Base-by-base conservation (phyloP, 768 basidiomycete species). In the Leccinum boreale region DNA sequence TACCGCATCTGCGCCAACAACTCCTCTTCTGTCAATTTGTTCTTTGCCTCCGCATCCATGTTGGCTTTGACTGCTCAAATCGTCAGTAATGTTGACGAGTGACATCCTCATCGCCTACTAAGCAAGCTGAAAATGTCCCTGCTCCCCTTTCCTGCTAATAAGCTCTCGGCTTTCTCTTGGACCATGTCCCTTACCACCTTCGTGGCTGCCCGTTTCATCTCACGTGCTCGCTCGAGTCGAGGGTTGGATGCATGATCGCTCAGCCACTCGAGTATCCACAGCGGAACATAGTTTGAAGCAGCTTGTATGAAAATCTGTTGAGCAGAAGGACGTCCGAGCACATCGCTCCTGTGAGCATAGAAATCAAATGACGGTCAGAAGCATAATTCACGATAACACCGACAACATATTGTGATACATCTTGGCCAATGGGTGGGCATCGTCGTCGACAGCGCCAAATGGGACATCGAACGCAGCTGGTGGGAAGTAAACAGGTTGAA, bases 381-480 rank as follows among this genome's bases (percentile, higher is more conserved):
- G 72, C 12, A 8, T 24, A 2, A 5, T 19, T 11, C 24, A 14
- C 33, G 12, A 53, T 26, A 14, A 6, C 5, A 59, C 67, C n/a
- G 21, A 68, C 67, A 55, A 0, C 12, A 63, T 12, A 44, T 56
- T 66, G 10, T 48, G 11, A 28, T 59, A 68, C 19, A 33, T 45
- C 15, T 1, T 58, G 7, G 42, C 53, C 10, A 67, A 8, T 4
- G 61, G 62, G 5, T 66, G 61, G 8, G 26, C 15, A 36, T 56
- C 52, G 24, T 61, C 48, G 5, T 59, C 9, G 17, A 65, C 5
- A 19, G 57, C 28, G 3, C 73, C 74, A 39, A 83, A 82, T 26
- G 72, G 73, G 59, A 82, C 76, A 56, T 81, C 81, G 58, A 83
- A 83, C 19, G 21, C 36, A 24, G 42, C 28, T 3, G 39, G 79